Conservation (phyloP, 116 monocot genomes). For the Papilionanthe hybrid region DNA sequence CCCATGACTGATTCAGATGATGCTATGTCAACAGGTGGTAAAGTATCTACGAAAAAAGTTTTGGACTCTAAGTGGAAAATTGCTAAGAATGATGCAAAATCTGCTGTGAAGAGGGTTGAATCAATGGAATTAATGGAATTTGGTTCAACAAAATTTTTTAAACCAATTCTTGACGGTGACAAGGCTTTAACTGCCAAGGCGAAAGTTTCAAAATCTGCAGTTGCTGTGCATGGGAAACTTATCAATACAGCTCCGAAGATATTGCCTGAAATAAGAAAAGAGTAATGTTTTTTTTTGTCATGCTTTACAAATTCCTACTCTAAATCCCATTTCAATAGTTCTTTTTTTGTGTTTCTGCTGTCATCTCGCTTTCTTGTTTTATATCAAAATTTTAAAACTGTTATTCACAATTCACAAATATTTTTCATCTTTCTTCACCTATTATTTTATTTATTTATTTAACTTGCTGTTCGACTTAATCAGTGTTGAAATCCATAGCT, state of each 20-base stretch:
- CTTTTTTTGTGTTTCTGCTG: neutral
- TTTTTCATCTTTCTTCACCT: neutral
- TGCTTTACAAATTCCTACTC: neutral
- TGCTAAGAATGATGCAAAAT: slow-evolving; percentile 9
- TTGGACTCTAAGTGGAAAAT: slow-evolving; percentile 15
- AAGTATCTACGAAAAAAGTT: slow-evolving; percentile 10
- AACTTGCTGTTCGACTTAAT: neutral
- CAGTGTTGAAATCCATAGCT: no score
- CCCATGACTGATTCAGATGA: slow-evolving; percentile 9
- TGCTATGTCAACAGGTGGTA: neutral
- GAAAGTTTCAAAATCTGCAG: slow-evolving; percentile 7
- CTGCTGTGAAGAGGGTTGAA: slow-evolving; percentile 5
- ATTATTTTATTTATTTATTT: neutral
- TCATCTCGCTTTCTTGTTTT: neutral
- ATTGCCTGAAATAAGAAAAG: slow-evolving; percentile 43
- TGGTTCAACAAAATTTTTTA: neutral
- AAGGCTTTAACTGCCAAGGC: slow-evolving; percentile 16
- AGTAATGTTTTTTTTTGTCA: slow-evolving; percentile 25
- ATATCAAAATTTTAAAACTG: neutral
- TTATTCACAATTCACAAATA: neutral
- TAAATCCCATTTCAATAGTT: neutral
- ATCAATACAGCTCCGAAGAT: slow-evolving; percentile 34
- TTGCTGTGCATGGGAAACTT: slow-evolving; percentile 9
- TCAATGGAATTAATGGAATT: neutral
- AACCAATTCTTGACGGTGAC: slow-evolving; percentile 1